Conservation (phyloP, 768 basidiomycete genomes). For the Chalciporus sphaerocephalus region DNA sequence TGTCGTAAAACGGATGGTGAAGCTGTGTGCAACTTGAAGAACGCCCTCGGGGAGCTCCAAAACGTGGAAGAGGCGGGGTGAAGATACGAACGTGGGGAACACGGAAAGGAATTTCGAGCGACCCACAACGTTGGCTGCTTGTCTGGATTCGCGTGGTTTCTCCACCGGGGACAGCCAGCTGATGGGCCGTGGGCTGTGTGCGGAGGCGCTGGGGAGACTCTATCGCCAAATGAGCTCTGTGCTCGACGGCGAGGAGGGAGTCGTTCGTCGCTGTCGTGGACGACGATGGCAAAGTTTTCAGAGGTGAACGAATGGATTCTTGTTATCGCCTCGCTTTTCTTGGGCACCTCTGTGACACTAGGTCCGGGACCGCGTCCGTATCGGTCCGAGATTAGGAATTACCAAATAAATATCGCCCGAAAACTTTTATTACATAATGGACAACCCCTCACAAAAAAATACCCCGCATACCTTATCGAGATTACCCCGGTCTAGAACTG, state of each 20-base stretch:
- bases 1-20: conserved; percentile 24
- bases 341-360: conserved; percentile 9
- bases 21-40: conserved; percentile 17
- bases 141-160: conserved; percentile 1
- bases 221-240: neutral
- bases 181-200: conserved; percentile 9
- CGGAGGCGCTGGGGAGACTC: neutral
- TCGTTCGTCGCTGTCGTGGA: conserved; percentile 1
- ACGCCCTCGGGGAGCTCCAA: conserved; percentile 24
- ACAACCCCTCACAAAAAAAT: neutral
- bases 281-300: conserved; percentile 11
- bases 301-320: neutral
- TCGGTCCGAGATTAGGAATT: conserved; percentile 24
- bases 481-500: conserved; percentile 25
- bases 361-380: conserved; percentile 21
- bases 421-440: neutral
- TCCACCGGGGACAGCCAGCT: neutral
- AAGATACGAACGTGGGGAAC: conserved; percentile 24
- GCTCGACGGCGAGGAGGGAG: neutral
- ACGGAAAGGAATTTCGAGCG: conserved; percentile 7
- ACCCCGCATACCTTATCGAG: conserved; percentile 28
- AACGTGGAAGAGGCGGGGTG: conserved; percentile 26
- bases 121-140: neutral
- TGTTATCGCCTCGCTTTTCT: conserved; percentile 2
- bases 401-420: conserved; percentile 2